A percentile compares a stretch with the other conserved stretches of the same genome.
phyloP scores from a whole-genome alignment of 352 stramenopile genomes.

The Elongisporangium undulatum region DNA sequence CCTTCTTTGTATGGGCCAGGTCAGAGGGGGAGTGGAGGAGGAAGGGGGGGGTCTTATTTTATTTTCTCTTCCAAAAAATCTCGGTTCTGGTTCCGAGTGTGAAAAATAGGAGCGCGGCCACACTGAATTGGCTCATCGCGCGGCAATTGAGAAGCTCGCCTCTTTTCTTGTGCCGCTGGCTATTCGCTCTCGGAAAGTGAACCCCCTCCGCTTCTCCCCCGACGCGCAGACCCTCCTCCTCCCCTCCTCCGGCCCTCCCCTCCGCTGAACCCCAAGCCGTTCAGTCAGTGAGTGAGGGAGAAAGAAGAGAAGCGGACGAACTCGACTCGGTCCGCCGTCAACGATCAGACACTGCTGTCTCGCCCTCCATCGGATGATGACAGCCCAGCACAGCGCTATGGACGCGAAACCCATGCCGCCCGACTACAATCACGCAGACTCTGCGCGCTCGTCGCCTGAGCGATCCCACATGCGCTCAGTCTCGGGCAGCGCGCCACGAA shows the following conservation, averaged over 20 bases:
- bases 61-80: neutral
- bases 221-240: neutral
- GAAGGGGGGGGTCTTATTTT: neutral
- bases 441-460: constrained; percentile 10
- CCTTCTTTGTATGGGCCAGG: neutral
- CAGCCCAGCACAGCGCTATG: constrained; percentile 42
- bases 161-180: neutral
- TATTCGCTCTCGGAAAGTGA: neutral
- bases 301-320: neutral
- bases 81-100: neutral
- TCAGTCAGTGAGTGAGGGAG: neutral
- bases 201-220: neutral
- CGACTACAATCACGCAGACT: constrained; percentile 19
- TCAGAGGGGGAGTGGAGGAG: neutral
- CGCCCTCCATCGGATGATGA: constrained; percentile 38
- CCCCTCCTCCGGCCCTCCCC: neutral
- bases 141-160: neutral
- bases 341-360: neutral
- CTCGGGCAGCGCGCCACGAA: constrained; percentile 9
- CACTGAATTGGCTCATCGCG: neutral
- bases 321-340: constrained; percentile 1
- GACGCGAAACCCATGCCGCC: constrained; percentile 32
- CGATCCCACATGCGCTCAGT: constrained; percentile 2
- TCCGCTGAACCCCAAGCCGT: neutral
- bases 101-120: neutral